Evolutionary conservation across 2,329 filamentous ascomycete genomes (phyloP), one percentile per base, ranked within the genome.

Genomic region (Neonectria neomacrospora): DNA sequence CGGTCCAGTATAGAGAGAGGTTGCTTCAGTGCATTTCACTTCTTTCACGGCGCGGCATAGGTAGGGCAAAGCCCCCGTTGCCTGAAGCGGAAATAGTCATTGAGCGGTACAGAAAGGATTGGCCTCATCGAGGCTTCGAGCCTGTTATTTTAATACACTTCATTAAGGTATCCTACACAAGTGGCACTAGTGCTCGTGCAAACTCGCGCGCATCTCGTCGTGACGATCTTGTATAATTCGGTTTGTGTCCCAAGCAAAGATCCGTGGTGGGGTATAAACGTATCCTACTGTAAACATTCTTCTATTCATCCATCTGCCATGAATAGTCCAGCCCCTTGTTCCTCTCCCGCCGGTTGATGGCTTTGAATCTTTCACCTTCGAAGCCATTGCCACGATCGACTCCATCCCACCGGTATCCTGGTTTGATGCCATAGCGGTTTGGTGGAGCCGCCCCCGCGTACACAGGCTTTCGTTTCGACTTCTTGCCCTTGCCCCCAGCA

Each of bases 351-450:
- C 88, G 83, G 77, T 97, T 97, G 69, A 94, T 83, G 2, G 94
- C 92, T 76, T 91, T 93, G 80, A 98, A 98, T 81, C 94, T 91
- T 75, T 97, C 91, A 66, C 88, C 91, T 81, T 99, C 96, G 76
- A 97, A 98, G 0, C 95, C 95, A 80, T 93, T 99, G 20, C 93
- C 86, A 68, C 96, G 85, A 82, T 99, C 96, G 18, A 99, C 96
- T 6, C 96, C 96, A 82, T 99, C 96, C 96, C 96, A 99, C 68
- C 93, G 85, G 81, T 97, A 93, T 0, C 96, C 96, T 0, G 96
- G 96, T 64, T 90, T 85, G 65, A 99, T 98, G 1, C 92, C 93
- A 80, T 98, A 98, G 20, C 96, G 86, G 83, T 99, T 99, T 47
- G 96, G 96, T 73, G 92, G 86, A 59, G 91, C 92, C 0, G 90